Base-by-base conservation (phyloP, 192 early-diverging fungal genomes). In the Coemansia sp. region DNA sequence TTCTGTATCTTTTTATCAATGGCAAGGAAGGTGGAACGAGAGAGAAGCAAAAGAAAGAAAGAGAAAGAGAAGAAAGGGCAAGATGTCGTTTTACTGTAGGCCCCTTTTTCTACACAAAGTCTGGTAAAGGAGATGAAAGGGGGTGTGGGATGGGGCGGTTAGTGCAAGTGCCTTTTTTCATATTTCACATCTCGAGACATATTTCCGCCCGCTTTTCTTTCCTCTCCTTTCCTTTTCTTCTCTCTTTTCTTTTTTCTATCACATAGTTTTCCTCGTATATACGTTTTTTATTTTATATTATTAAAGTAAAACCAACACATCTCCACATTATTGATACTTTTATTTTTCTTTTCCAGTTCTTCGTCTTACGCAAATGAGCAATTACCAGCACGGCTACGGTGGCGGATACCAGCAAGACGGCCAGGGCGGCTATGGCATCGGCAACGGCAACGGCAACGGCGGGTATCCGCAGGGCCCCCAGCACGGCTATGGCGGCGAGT, bases 321-420 rank as follows among this genome's bases (percentile, higher is more conserved):
- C n/a, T n/a, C n/a, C 25, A 25, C 25, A 25, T 25, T 25, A 25
- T 25, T 25, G 25, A 25, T 25, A 2, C 2, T 25, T 25, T 25
- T 2, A 2, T 25, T 25, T 25, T 14, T 41, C 17, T 40, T 59
- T 13, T 16, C n/a, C 13, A 59, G 32, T 39, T 39, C 7, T 59
- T 32, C 16, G 8, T n/a, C n/a, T 40, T 59, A 39, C 8, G 38
- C 32, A 40, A 39, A 59, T 59, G 57, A 41, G 14, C 58, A 60
- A 60, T 45, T 55, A 55, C 49, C 48, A 64, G 61, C 62, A 71
- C 45, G 64, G 64, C 37, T 71, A 65, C 58, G 70, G 48, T 51
- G 64, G 64, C 54, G 61, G 39, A 38, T 40, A 57, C 16, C 39
- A 25, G 57, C 57, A 38, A 19, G 57, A 14, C 37, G 39, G 39